Evolutionary conservation across 129 eudicot genomes (phyloP).

Genomic region (Apium graveolens): DNA sequence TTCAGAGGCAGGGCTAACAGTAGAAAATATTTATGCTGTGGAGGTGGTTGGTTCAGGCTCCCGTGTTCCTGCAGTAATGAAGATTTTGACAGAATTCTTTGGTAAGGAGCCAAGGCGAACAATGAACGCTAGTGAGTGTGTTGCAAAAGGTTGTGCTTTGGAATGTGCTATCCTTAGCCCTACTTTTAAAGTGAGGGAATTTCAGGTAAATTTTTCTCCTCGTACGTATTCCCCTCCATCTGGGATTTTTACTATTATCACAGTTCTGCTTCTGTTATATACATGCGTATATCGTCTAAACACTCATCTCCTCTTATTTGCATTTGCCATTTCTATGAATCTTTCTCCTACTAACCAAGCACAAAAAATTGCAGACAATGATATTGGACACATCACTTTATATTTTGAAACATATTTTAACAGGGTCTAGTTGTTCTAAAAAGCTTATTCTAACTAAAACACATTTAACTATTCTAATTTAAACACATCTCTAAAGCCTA

Average conservation of each 20-base stretch:
- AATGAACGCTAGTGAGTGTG: slow-evolving; percentile 96
- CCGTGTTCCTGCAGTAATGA: slow-evolving; percentile 77
- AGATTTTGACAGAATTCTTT: slow-evolving; percentile 78
- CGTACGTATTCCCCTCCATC: background rate
- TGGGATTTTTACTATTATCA: background rate
- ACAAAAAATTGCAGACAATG: too few species aligned
- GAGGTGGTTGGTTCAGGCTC: slow-evolving; percentile 98
- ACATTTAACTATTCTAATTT: too few species aligned
- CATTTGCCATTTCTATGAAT: background rate
- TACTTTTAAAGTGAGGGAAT: slow-evolving; percentile 80
- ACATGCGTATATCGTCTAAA: too few species aligned
- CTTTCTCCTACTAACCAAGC: background rate
- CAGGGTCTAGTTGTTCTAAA: too few species aligned
- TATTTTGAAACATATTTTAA: too few species aligned
- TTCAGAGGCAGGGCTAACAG: slow-evolving; percentile 57
- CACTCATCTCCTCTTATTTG: background rate
- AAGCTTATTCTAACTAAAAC: too few species aligned
- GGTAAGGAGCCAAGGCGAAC: slow-evolving; percentile 94
- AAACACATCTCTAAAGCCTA: too few species aligned
- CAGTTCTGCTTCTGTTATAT: background rate
- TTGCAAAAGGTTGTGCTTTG: slow-evolving; percentile 82
- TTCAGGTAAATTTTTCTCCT: slow-evolving; percentile 37
- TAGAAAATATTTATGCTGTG: slow-evolving; percentile 63
- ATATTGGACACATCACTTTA: too few species aligned
- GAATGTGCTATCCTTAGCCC: slow-evolving; percentile 89